phyloP scores from a whole-genome alignment of 2,329 filamentous ascomycete genomes.

The Epicoccum sorghinum region DNA sequence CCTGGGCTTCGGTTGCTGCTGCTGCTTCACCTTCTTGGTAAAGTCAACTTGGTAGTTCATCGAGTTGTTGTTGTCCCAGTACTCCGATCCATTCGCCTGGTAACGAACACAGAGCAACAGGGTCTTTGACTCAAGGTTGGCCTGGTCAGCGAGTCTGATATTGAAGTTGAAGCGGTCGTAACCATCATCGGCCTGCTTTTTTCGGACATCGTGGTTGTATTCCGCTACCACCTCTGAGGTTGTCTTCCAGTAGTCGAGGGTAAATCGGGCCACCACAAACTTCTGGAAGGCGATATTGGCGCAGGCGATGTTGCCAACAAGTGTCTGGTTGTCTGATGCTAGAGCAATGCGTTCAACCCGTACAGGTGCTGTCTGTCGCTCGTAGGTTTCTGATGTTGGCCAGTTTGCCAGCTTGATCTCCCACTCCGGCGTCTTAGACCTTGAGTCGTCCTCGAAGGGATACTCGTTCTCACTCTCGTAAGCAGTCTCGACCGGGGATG shows the following conservation, averaged over 20 bases:
- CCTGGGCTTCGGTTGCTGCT: constrained; percentile 47
- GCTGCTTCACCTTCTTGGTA: constrained; percentile 73
- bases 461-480: constrained; percentile 90
- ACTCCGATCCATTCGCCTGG: constrained; percentile 79
- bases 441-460: constrained; percentile 70
- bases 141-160: constrained; percentile 89
- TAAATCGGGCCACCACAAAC: constrained; percentile 88
- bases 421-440: constrained; percentile 70
- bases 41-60: constrained; percentile 97
- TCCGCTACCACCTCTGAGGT: constrained; percentile 94
- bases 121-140: constrained; percentile 90
- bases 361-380: constrained; percentile 70
- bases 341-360: constrained; percentile 85
- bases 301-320: constrained; percentile 83
- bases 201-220: constrained; percentile 78
- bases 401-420: constrained; percentile 87
- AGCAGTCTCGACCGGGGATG: constrained; percentile 82
- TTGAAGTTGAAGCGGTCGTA: constrained; percentile 92
- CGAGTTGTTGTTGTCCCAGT: constrained; percentile 90
- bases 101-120: constrained; percentile 93
- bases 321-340: constrained; percentile 82
- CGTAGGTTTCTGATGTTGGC: constrained; percentile 65
- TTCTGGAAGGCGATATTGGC: constrained; percentile 92
- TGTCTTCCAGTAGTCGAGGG: constrained; percentile 97
- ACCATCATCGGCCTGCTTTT: constrained; percentile 67